A percentile compares a stretch with the other conserved stretches of the same genome.
Evolutionary conservation across 371 early-diverging fungal genomes (phyloP).

Genomic region (Funneliformis caledonium): DNA sequence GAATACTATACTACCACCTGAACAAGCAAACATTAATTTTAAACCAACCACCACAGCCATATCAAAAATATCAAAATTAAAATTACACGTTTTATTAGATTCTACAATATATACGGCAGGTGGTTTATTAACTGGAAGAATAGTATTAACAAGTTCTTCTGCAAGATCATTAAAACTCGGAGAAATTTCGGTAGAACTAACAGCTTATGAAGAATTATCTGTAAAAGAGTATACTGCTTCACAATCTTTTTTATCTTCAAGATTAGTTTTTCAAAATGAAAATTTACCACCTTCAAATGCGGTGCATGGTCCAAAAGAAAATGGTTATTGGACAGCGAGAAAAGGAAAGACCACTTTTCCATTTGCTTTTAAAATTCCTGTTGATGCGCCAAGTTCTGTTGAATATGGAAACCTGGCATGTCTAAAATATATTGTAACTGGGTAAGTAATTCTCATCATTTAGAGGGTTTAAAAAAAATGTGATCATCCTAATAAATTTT

Average conservation of each 20-base stretch:
- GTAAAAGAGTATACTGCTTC: constrained; percentile 53
- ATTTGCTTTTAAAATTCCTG: constrained; percentile 61
- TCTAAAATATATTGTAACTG: constrained; percentile 61
- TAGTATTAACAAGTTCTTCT: constrained; percentile 54
- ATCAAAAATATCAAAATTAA: constrained; percentile 58
- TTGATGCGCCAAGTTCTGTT: constrained; percentile 58
- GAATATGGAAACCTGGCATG: constrained; percentile 54
- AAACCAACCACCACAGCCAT: constrained; percentile 55
- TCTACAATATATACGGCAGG: constrained; percentile 63
- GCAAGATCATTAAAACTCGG: constrained; percentile 55
- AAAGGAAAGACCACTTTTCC: constrained; percentile 68
- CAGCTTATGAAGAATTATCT: constrained; percentile 59
- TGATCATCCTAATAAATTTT: constrained; percentile 1
- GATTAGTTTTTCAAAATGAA: constrained; percentile 60
- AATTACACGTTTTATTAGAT: constrained; percentile 57
- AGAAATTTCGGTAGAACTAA: constrained; percentile 62
- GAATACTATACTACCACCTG: constrained; percentile 41
- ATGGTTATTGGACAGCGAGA: constrained; percentile 58
- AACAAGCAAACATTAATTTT: constrained; percentile 54
- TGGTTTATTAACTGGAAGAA: constrained; percentile 54
- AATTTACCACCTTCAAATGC: constrained; percentile 59
- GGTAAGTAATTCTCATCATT: constrained; percentile 45
- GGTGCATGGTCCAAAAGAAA: constrained; percentile 55
- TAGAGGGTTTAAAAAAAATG: too few species aligned
- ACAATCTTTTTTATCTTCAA: constrained; percentile 56